Base-by-base conservation (phyloP, 176 grass and related monocot genomes). In the Chloris gayana region DNA sequence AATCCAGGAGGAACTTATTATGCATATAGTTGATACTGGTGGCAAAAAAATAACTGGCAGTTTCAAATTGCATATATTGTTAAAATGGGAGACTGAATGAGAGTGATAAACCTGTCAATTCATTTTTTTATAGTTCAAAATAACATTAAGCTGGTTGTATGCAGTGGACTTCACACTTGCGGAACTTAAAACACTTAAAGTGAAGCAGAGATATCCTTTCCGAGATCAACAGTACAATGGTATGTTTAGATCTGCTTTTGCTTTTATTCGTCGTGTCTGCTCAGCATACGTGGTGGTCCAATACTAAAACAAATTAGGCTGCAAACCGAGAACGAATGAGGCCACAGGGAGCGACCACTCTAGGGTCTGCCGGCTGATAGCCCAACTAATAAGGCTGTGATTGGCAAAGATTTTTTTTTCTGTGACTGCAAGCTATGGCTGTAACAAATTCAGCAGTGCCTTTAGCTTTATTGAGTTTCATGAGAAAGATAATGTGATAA, bases 151-250 rank as follows among this genome's bases (percentile, higher is more conserved):
- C 13, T 86, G 1, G 45, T 85, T 61, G 17, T 68, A 62, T 88
- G 74, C 82, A 93, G 91, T 93, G 78, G 91, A 93, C 78, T 93
- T 93, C 78, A 93, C 91, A 68, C 69, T 91, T 14, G 77, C 91
- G 80, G 91, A 93, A 73, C 91, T 93, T 73, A 88, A 93, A 86
- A 88, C 88, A 37, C 85, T 93, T 61, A 93, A 74, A 77, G 49
- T 93, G 64, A 91, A 93, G 64, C 91, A 93, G 85, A 54, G 91
- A 45, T 93, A 88, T 86, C 6, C 64, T 13, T 93, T 93, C 74
- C 88, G 91, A 86, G 91, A 93, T 80, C 91, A 93, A 73, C 82
- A 91, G 76, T 91, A 93, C 75, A 93, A 91, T 76, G 84, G 91
- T 87, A 87, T 73, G 74, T 57, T 65, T 33, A 22, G 19, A 5